Percentiles rank a stretch among this genome's conserved stretches.
These are phyloP conservation scores for Uronychia setigera DNA, from an alignment of 73 alveolate species.

Conservation along the genomic window DNA sequence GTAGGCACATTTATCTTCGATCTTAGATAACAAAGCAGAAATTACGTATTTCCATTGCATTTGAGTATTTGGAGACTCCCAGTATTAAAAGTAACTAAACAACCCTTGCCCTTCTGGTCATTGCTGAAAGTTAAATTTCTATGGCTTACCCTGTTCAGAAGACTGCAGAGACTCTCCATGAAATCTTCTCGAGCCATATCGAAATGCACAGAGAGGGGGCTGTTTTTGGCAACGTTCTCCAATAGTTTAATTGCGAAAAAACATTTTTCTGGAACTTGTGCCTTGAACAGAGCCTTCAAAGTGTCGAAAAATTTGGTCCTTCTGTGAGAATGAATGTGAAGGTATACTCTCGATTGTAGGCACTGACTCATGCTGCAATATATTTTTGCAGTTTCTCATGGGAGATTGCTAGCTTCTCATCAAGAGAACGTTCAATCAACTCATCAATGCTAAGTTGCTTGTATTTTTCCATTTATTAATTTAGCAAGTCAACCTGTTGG, in stretches of 20 bases:
- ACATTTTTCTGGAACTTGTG: neutral
- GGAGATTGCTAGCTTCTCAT: too few species aligned
- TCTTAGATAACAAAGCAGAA: neutral
- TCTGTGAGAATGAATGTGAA: too few species aligned
- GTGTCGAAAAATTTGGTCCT: neutral
- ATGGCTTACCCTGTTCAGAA: neutral
- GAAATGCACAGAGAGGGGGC: neutral
- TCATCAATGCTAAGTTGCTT: too few species aligned
- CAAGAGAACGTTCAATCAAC: too few species aligned
- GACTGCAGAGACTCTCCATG: neutral
- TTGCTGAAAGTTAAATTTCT: neutral
- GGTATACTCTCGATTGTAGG: too few species aligned
- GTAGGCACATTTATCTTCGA: neutral
- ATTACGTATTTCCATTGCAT: neutral
- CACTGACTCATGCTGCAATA: too few species aligned
- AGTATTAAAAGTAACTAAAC: neutral
- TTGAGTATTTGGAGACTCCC: neutral
- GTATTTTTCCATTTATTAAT: too few species aligned
- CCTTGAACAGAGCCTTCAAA: neutral
- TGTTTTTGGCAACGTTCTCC: neutral
- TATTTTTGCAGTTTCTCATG: too few species aligned
- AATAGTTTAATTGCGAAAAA: neutral
- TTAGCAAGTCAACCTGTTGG: too few species aligned
- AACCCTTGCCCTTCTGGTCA: constrained; percentile 1
- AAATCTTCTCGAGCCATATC: neutral